Evolutionary conservation across 1,284 basidiomycete species (phyloP).

Genomic region (Sutorius eximius): DNA sequence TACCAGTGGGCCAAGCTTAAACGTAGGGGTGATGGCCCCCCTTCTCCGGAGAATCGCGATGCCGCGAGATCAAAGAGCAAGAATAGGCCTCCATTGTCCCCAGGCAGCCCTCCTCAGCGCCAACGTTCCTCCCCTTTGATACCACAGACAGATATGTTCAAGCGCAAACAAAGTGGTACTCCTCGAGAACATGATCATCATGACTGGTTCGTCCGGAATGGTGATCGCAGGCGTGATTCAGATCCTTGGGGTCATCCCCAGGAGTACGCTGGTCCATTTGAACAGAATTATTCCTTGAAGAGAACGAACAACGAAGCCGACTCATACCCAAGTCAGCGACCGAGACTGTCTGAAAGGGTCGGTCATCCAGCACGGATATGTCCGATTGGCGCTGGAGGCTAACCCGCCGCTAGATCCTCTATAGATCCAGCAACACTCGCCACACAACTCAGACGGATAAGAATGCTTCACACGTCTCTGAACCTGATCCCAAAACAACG

Average conservation of each 20-base stretch:
- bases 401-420: conserved; percentile 17
- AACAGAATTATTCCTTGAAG: conserved; percentile 26
- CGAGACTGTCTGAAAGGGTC: conserved; percentile 30
- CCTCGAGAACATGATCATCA: conserved; percentile 25
- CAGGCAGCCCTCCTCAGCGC: conserved; percentile 23
- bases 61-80: conserved; percentile 23
- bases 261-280: conserved; percentile 20
- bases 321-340: conserved; percentile 32
- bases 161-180: conserved; percentile 26
- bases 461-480: neutral
- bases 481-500: conserved; percentile 6
- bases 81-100: conserved; percentile 19
- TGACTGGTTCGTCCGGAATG: conserved; percentile 19
- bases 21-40: conserved; percentile 16
- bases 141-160: conserved; percentile 36
- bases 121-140: conserved; percentile 32
- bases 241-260: conserved; percentile 27
- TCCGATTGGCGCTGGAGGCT: conserved; percentile 5
- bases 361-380: conserved; percentile 8
- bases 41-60: conserved; percentile 22
- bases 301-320: conserved; percentile 29
- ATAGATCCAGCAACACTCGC: conserved; percentile 8
- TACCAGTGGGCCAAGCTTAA: conserved; percentile 41
- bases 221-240: conserved; percentile 30
- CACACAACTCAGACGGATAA: conserved; percentile 10